phyloP scores from a whole-genome alignment of 176 grass and related monocot genomes.

The Aegilops tauschii region DNA sequence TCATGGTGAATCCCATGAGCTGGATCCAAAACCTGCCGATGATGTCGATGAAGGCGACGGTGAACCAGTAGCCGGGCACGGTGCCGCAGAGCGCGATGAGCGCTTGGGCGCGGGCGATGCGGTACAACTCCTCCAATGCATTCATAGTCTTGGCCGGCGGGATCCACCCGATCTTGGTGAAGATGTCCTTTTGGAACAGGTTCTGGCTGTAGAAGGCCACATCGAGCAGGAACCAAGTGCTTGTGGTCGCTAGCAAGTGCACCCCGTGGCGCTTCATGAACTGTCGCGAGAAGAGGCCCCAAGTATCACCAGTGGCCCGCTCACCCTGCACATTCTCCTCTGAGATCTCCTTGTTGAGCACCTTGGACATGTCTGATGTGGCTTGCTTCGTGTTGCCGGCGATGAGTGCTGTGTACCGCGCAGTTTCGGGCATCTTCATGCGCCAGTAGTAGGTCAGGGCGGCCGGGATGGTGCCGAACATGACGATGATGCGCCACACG shows the following conservation, averaged over 20 bases:
- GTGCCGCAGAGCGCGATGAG: conserved; percentile 81
- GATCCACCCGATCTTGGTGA: conserved; percentile 72
- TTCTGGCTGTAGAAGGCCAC: conserved; percentile 56
- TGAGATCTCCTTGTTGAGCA: conserved; percentile 45
- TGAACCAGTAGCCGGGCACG: conserved; percentile 88
- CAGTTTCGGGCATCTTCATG: conserved; percentile 90
- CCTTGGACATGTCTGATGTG: conserved; percentile 66
- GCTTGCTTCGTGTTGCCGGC: conserved; percentile 68
- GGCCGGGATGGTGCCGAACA: conserved; percentile 61
- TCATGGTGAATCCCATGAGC: conserved; percentile 65
- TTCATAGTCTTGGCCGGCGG: conserved; percentile 58
- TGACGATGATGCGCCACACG: conserved; percentile 74
- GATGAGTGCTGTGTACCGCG: conserved; percentile 82
- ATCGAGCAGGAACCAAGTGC: conserved; percentile 83
- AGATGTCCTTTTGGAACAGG: conserved; percentile 97
- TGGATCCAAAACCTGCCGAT: conserved; percentile 78
- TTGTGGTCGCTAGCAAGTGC: conserved; percentile 61
- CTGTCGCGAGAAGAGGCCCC: conserved; percentile 64
- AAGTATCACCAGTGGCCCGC: conserved; percentile 3
- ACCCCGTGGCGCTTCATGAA: conserved; percentile 52
- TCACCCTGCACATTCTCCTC: neutral
- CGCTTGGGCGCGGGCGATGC: conserved; percentile 60
- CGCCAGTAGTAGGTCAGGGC: conserved; percentile 85
- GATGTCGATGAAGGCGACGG: conserved; percentile 64
- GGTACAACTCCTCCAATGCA: conserved; percentile 71